These are phyloP conservation scores for Fagus crenata DNA, from an alignment of 306 rosid genomes.

Conservation along the genomic window DNA sequence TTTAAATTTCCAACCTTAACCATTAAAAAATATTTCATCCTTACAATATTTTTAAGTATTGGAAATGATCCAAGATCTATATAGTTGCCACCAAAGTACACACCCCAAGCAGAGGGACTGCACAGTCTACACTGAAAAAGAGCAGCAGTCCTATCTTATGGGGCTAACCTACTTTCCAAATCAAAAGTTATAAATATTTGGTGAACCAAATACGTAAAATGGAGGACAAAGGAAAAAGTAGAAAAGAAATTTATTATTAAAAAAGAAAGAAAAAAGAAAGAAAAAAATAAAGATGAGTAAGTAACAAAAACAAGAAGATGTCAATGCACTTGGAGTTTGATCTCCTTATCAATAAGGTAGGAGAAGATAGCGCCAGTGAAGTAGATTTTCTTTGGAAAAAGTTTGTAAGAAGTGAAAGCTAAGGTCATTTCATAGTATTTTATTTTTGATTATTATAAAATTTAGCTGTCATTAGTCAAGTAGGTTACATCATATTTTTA, in stretches of 20 bases:
- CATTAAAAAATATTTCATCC: no score
- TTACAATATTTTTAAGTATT: no score
- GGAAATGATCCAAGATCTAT: no score
- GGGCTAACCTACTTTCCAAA: no score
- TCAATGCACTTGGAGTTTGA: not conserved
- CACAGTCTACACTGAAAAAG: no score
- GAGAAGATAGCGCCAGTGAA: not conserved
- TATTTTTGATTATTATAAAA: not conserved
- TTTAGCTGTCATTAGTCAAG: not conserved
- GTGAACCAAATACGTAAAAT: not conserved
- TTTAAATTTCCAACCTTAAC: no score
- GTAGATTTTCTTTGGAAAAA: not conserved
- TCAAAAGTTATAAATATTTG: not conserved
- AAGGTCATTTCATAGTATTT: not conserved
- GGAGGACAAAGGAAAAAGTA: not conserved
- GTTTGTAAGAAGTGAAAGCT: not conserved
- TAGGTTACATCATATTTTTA: not conserved
- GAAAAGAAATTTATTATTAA: no score
- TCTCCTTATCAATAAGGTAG: not conserved
- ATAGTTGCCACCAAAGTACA: no score
- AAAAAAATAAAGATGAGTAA: no score
- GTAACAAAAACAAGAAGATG: not conserved
- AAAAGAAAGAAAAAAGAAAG: no score
- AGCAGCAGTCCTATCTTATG: no score
- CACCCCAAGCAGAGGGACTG: no score